Evolutionary conservation across 106 monocot species (phyloP).

Genomic region (Hemerocallis citrina): DNA sequence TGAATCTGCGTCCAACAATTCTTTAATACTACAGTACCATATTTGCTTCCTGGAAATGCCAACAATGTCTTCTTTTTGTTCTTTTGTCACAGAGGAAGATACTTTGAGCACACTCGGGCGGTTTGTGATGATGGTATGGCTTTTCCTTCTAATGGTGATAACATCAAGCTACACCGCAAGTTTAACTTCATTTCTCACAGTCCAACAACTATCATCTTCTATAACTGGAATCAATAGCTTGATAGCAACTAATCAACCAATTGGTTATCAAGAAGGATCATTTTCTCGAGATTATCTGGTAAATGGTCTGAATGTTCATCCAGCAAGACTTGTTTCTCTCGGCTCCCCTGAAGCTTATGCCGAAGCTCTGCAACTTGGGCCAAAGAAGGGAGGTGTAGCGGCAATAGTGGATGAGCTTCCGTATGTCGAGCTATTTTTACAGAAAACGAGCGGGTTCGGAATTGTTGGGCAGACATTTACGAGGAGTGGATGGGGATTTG

Average conservation of each 20-base stretch:
- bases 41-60: background rate
- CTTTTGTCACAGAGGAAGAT: slow-evolving; percentile 45
- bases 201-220: slow-evolving; percentile 57
- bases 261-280: slow-evolving; percentile 68
- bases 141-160: slow-evolving; percentile 64
- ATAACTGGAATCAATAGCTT: slow-evolving; percentile 64
- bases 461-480: slow-evolving; percentile 70
- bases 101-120: slow-evolving; percentile 54
- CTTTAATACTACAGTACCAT: background rate
- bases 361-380: slow-evolving; percentile 31
- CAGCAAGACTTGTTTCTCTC: slow-evolving; percentile 40
- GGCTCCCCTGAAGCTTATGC: slow-evolving; percentile 42
- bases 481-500: slow-evolving; percentile 80
- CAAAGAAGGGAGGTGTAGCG: slow-evolving; percentile 61
- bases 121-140: slow-evolving; percentile 71
- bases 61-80: background rate
- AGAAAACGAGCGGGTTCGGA: slow-evolving; percentile 31
- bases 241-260: slow-evolving; percentile 44
- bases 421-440: slow-evolving; percentile 56
- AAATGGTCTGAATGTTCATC: slow-evolving; percentile 32
- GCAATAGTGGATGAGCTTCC: slow-evolving; percentile 78
- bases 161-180: slow-evolving; percentile 81
- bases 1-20: background rate
- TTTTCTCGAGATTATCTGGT: slow-evolving; percentile 50
- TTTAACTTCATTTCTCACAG: slow-evolving; percentile 67